Conservation (phyloP, 2,329 filamentous ascomycete species). For the Monosporascus sp. region DNA sequence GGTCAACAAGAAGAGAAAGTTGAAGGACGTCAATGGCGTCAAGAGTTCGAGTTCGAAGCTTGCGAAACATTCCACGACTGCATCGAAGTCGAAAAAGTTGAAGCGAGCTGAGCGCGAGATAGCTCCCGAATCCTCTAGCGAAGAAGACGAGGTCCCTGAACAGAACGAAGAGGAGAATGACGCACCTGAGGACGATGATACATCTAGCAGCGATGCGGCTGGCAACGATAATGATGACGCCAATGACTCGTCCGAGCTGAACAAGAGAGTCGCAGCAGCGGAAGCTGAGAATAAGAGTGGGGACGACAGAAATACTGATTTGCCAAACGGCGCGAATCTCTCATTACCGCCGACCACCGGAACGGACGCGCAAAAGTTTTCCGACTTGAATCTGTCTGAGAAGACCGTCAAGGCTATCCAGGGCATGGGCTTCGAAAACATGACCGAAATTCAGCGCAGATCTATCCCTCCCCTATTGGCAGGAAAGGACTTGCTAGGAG, state of each 20-base stretch:
- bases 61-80: slow-evolving; percentile 18
- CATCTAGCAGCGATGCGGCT: slow-evolving; percentile 10
- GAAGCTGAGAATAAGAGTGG: slow-evolving; percentile 24
- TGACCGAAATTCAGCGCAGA: slow-evolving; percentile 91
- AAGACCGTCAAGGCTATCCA: slow-evolving; percentile 84
- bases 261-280: slow-evolving; percentile 12
- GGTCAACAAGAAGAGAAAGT: slow-evolving; percentile 40
- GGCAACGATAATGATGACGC: slow-evolving; percentile 13
- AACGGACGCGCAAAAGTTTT: slow-evolving; percentile 63
- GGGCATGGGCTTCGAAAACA: slow-evolving; percentile 88
- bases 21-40: slow-evolving; percentile 26
- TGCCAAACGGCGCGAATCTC: slow-evolving; percentile 35
- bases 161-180: slow-evolving; percentile 10
- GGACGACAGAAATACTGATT: slow-evolving; percentile 24
- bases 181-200: slow-evolving; percentile 11
- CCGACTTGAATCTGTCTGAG: slow-evolving; percentile 78
- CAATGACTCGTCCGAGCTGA: slow-evolving; percentile 15
- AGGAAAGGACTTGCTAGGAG: slow-evolving; percentile 87
- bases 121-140: slow-evolving; percentile 11
- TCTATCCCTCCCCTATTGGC: slow-evolving; percentile 84
- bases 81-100: slow-evolving; percentile 38
- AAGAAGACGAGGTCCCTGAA: slow-evolving; percentile 11
- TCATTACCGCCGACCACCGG: slow-evolving; percentile 53
- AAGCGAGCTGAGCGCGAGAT: slow-evolving; percentile 29
- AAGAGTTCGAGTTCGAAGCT: slow-evolving; percentile 24